Conservation (phyloP, 768 basidiomycete genomes). For the Nidula microcarpa region DNA sequence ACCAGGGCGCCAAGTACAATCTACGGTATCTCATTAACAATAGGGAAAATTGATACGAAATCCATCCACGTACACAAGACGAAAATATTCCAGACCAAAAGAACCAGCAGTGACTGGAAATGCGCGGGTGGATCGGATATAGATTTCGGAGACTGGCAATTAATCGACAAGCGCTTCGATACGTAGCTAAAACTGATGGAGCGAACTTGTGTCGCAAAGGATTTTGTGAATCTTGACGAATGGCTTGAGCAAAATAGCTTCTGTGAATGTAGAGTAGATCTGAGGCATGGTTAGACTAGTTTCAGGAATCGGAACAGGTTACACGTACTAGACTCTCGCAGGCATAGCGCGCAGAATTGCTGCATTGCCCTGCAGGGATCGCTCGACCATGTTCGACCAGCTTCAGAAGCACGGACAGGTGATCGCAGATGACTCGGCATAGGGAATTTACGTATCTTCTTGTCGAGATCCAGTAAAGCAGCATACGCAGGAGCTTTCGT, state of each 20-base stretch:
- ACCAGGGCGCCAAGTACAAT: conserved; percentile 44
- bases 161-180: conserved; percentile 39
- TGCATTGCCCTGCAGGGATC: conserved; percentile 36
- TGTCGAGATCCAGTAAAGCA: conserved; percentile 45
- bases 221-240: conserved; percentile 34
- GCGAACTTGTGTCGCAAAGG: conserved; percentile 42
- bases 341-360: conserved; percentile 37
- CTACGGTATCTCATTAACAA: conserved; percentile 18
- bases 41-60: conserved; percentile 10
- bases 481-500: conserved; percentile 34
- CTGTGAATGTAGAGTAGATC: conserved; percentile 46
- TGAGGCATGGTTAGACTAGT: conserved; percentile 8
- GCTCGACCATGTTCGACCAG: conserved; percentile 33
- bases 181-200: conserved; percentile 40
- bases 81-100: conserved; percentile 52
- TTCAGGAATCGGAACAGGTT: background rate
- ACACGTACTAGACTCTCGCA: conserved; percentile 43
- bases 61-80: conserved; percentile 30
- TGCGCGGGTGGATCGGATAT: conserved; percentile 28
- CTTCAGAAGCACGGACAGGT: conserved; percentile 24
- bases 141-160: conserved; percentile 35
- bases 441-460: conserved; percentile 46
- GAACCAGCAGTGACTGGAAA: conserved; percentile 36
- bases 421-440: conserved; percentile 40
- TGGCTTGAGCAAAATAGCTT: conserved; percentile 45